Evolutionary conservation across 768 basidiomycete genomes (phyloP).

Genomic region (Favolaschia claudopus): DNA sequence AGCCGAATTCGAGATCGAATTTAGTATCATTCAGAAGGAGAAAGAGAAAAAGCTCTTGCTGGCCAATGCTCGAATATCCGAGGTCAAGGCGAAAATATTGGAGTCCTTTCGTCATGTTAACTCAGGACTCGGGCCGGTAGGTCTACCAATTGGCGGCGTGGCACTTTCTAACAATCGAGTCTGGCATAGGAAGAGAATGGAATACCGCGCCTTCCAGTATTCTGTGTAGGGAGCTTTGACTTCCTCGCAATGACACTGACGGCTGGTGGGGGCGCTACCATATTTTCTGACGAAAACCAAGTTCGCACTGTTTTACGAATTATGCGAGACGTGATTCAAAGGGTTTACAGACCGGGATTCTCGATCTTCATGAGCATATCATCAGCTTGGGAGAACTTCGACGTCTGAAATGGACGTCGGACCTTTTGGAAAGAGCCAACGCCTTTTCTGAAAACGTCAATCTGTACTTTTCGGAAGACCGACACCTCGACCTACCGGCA

Average conservation of each 20-base stretch:
- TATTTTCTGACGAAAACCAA: background rate
- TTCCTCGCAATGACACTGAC: background rate
- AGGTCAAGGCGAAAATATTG: no score
- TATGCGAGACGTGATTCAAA: background rate
- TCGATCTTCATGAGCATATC: background rate
- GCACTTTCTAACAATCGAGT: no score
- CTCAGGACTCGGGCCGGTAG: background rate
- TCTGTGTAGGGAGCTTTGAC: constrained; percentile 4
- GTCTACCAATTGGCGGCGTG: no score
- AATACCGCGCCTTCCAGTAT: background rate
- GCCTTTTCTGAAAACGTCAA: background rate
- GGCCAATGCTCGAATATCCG: background rate
- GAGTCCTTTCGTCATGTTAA: no score
- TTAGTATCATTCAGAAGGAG: no score
- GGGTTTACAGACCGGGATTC: constrained; percentile 6
- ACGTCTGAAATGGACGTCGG: background rate
- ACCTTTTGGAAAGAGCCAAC: background rate
- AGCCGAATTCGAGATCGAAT: no score
- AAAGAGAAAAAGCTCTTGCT: background rate
- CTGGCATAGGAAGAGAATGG: background rate
- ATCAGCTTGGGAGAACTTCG: constrained; percentile 1
- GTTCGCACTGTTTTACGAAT: background rate
- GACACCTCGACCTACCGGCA: background rate
- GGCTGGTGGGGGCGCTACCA: background rate
- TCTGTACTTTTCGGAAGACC: background rate